phyloP scores from a whole-genome alignment of 305 asterid genomes.

The Fraxinus xanthoxyloides region DNA sequence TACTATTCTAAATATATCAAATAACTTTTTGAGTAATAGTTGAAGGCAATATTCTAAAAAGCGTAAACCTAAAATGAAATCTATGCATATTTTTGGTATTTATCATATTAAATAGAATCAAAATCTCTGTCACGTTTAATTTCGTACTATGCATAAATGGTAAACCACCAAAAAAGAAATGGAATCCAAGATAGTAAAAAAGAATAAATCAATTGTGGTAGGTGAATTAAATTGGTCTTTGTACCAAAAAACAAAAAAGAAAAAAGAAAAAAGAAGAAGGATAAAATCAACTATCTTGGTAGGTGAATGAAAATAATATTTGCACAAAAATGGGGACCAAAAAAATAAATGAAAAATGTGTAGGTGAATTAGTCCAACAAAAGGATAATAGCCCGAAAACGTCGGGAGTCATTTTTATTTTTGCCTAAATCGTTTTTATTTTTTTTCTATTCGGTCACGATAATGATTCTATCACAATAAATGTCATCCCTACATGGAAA shows the following conservation, averaged over 20 bases:
- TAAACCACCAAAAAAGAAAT: not conserved
- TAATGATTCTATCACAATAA: not conserved
- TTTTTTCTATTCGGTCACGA: not conserved
- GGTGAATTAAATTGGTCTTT: not conserved
- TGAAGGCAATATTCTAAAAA: too few species aligned
- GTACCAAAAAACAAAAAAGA: not conserved
- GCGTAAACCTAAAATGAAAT: not conserved
- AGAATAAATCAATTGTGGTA: not conserved
- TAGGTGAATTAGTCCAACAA: not conserved
- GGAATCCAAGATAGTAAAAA: not conserved
- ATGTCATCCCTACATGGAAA: too few species aligned
- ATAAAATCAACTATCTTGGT: not conserved
- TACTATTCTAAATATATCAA: not conserved
- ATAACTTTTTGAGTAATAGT: too few species aligned
- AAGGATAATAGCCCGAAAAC: not conserved
- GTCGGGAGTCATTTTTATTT: not conserved
- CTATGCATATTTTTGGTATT: not conserved
- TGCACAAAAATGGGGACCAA: not conserved
- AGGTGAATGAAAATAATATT: not conserved
- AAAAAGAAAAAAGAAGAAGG: not conserved
- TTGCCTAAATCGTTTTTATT: too few species aligned
- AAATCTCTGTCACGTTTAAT: not conserved
- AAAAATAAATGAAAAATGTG: not conserved
- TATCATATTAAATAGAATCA: not conserved
- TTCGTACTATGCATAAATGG: not conserved